Conservation (phyloP, 306 rosid genomes). For the Oemleria cerasiformis region DNA sequence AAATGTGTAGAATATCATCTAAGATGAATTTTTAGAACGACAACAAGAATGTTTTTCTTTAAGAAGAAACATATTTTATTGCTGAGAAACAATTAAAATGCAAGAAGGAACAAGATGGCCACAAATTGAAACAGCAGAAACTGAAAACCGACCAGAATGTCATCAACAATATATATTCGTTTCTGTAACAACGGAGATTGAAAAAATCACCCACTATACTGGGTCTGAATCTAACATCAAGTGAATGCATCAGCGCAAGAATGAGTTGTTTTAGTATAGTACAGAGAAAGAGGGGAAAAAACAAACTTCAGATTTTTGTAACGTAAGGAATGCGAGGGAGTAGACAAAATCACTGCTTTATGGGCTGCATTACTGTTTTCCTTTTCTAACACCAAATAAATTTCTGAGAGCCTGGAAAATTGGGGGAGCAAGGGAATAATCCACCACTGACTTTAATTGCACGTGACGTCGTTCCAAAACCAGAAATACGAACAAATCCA, state of each 20-base stretch:
- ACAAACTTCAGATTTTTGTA: not conserved
- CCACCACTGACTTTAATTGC: not conserved
- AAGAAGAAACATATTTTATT: too few relatives aligned
- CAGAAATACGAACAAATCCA: not conserved
- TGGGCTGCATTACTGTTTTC: not conserved
- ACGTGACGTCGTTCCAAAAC: not conserved
- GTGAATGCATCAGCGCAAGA: not conserved
- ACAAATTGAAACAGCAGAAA: not conserved
- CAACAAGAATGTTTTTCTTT: not conserved
- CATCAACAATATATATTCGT: not conserved
- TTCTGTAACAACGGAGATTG: not conserved
- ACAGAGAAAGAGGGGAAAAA: not conserved
- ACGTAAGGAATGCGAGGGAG: not conserved
- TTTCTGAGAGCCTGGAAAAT: not conserved
- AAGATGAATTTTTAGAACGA: not conserved
- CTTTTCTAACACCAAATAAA: not conserved
- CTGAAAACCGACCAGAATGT: not conserved
- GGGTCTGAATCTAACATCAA: not conserved
- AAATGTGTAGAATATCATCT: not conserved
- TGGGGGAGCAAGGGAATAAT: not conserved
- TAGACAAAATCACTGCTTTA: not conserved
- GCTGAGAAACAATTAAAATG: too few relatives aligned
- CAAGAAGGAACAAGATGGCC: not conserved
- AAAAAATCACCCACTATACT: not conserved
- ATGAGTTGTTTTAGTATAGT: not conserved